phyloP scores from a whole-genome alignment of 345 rosid species.

The Melaleuca quinquenervia region DNA sequence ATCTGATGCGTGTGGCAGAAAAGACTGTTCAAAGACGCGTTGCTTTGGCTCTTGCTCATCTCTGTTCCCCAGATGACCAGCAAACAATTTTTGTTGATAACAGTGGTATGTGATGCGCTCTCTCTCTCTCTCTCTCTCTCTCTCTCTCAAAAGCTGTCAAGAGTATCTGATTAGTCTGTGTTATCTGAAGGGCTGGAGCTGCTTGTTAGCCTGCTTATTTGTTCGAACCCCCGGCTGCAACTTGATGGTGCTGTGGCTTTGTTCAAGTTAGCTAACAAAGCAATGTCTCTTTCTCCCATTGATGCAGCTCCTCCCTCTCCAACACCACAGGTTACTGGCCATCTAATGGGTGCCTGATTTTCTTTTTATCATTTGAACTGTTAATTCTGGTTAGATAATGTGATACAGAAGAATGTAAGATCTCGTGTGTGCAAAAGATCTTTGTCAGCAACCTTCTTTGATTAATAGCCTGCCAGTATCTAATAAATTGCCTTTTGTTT shows the following conservation, averaged over 20 bases:
- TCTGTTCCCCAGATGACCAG: conserved; percentile 82
- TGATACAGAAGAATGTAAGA: not conserved
- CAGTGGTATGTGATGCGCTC: conserved; percentile 37
- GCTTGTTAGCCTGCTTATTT: conserved; percentile 82
- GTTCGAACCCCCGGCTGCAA: conserved; percentile 66
- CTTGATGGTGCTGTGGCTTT: conserved; percentile 94
- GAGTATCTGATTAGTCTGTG: conserved; percentile 2
- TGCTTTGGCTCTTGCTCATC: conserved; percentile 95
- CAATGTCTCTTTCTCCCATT: conserved; percentile 72
- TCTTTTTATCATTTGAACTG: not conserved
- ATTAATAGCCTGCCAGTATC: not conserved
- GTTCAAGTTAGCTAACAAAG: conserved; percentile 74
- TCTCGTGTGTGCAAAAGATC: not conserved
- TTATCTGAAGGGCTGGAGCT: conserved; percentile 69
- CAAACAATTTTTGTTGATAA: conserved; percentile 74
- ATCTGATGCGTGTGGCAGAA: conserved; percentile 81
- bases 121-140: not conserved
- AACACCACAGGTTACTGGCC: conserved; percentile 59
- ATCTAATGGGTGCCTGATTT: not conserved
- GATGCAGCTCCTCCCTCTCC: conserved; percentile 99
- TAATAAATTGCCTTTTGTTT: not conserved
- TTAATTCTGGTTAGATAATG: not conserved
- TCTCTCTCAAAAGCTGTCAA: not conserved
- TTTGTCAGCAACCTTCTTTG: not conserved
- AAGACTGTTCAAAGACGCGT: conserved; percentile 78